A percentile compares a stretch with the other conserved stretches of the same genome.
phyloP scores from a whole-genome alignment of 129 eudicot species.

The Cynara cardunculus region DNA sequence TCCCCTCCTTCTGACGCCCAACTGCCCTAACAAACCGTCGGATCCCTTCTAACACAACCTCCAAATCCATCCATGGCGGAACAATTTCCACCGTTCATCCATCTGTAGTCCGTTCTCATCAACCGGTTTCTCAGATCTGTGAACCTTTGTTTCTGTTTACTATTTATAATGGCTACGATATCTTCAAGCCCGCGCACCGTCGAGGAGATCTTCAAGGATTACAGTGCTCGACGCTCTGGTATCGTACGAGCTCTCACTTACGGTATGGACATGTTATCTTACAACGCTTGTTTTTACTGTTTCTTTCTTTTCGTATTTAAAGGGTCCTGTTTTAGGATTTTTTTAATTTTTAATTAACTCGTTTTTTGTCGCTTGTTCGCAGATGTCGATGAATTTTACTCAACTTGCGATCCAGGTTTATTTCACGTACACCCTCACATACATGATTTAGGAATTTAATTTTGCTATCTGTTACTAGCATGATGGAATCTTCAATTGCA shows the following conservation, averaged over 20 bases:
- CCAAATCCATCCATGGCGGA: constrained; percentile 18
- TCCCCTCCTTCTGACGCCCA: constrained; percentile 7
- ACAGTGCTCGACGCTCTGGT: constrained; percentile 44
- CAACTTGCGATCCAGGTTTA: constrained; percentile 63
- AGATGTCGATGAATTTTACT: constrained; percentile 70
- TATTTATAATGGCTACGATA: constrained; percentile 38
- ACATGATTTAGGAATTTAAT: background rate
- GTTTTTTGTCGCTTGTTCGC: background rate
- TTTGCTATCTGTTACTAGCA: background rate
- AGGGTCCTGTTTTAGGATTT: background rate
- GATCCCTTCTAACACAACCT: constrained; percentile 6
- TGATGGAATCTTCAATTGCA: background rate
- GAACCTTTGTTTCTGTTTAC: background rate
- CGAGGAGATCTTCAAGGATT: constrained; percentile 70
- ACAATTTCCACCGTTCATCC: background rate
- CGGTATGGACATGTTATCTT: constrained; percentile 27
- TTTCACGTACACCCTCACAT: background rate
- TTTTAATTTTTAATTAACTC: background rate
- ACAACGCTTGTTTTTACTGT: background rate
- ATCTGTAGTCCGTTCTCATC: background rate
- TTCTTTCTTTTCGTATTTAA: background rate
- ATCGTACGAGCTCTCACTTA: constrained; percentile 62
- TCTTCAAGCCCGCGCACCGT: constrained; percentile 62
- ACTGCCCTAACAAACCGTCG: constrained; percentile 13
- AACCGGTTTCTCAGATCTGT: background rate